Evolutionary conservation across 306 rosid species (phyloP), one percentile per base, ranked within the genome.

Genomic region (Oemleria cerasiformis): DNA sequence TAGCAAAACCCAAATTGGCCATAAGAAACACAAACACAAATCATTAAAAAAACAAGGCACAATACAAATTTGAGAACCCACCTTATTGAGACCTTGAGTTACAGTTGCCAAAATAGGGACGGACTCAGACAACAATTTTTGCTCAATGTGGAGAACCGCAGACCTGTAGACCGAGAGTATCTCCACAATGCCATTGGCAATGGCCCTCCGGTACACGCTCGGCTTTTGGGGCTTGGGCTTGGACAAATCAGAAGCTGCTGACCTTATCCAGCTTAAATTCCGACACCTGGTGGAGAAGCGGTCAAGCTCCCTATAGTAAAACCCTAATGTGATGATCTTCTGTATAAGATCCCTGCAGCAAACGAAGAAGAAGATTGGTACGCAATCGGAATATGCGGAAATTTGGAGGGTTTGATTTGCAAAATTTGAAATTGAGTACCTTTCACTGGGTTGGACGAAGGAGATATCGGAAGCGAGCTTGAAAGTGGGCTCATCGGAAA

Each of bases 171-270:
- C 86, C 0, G 97, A 85, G 51, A 94, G 85, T 68, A 94, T 84
- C 88, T 94, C 97, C 14, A 89, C 92, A 67, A 94, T 81, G 77
- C 97, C 97, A 84, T 94, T 94, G 8, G 97, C 97, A 9, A 94
- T 51, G 40, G 97, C 96, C 75, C 97, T 87, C 23, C 90, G 91
- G 71, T 94, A 94, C 70, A 94, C 92, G 73, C 99, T 91, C 12
- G 78, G 87, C 77, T 78, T 88, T 75, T 79, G 88, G 25, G 34
- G 34, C 63, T 79, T 77, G 13, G 39, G 80, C 21, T 70, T 63
- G 15, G 73, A 45, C 67, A 88, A 76, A 70, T 68, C 41, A 53
- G 54, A 86, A 80, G 80, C 80, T 8, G 68, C 80, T 20, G 96
- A 85, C 83, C 95, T 88, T 56, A 94, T 88, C 99, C 97, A 94